These are phyloP conservation scores for Arthrobotrys iridis DNA, from an alignment of 2,329 filamentous ascomycete genomes.

Conservation along the genomic window DNA sequence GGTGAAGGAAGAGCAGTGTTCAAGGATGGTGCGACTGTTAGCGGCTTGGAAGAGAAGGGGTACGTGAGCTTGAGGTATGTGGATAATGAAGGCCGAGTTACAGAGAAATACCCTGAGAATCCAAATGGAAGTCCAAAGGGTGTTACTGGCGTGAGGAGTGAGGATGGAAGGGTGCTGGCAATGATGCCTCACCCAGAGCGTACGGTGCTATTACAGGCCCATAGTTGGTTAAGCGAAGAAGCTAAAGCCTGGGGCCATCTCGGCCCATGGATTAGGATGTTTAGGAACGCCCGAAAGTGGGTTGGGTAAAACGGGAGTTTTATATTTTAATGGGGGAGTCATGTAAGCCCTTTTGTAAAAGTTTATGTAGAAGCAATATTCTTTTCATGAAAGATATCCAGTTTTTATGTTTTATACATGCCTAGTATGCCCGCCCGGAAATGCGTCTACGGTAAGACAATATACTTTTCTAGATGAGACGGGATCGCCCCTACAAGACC, in stretches of 20 bases:
- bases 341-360: background rate
- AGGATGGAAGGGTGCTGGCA: constrained; percentile 81
- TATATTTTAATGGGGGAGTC: background rate
- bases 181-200: constrained; percentile 95
- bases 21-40: constrained; percentile 63
- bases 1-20: constrained; percentile 87
- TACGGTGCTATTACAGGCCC: constrained; percentile 82
- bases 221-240: constrained; percentile 76
- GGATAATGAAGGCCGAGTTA: constrained; percentile 79
- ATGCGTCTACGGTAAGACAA: constrained; percentile 70
- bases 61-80: constrained; percentile 84
- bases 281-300: constrained; percentile 88
- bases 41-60: constrained; percentile 69
- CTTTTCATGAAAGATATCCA: constrained; percentile 15
- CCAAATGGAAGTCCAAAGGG: constrained; percentile 84
- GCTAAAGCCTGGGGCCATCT: constrained; percentile 77
- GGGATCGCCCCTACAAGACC: constrained; percentile 83
- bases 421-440: background rate
- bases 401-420: constrained; percentile 1
- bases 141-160: constrained; percentile 80
- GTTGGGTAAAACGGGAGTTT: constrained; percentile 69
- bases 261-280: constrained; percentile 86
- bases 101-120: constrained; percentile 87
- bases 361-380: constrained; percentile 19
- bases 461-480: constrained; percentile 87